Base-by-base conservation (phyloP, 352 stramenopile species). In the Phytophthora litchii region DNA sequence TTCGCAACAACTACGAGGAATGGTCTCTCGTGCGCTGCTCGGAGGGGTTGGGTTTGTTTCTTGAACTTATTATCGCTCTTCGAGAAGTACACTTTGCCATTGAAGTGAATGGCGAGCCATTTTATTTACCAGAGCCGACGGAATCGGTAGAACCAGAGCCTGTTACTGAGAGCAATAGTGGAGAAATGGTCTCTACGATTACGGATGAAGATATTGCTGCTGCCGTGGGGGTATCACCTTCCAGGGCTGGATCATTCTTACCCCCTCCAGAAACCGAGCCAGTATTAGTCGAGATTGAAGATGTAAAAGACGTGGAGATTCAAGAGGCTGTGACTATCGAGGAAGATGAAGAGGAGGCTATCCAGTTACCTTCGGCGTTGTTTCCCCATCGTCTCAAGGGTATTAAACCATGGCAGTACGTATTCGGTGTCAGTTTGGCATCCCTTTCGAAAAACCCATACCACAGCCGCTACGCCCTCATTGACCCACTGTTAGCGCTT, bases 321-420 rank as follows among this genome's bases (percentile, higher is more conserved):
- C 53, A 64, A 53, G 43, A 21, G 21, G 46, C 43, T 36, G 57
- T 54, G 3, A 29, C 20, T 25, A 43, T 40, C 11, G 52, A 32
- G 25, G 59, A 70, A 13, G 49, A 55, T 35, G 38, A 69, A 10
- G 38, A 67, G 23, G 64, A 87, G 27, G 45, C 76, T 51, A 58
- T 88, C 3, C 74, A 84, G 38, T 54, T 88, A 2, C 76, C 78
- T 11, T 72, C 72, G 2, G 76, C 83, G 3, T 59, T 75, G n/a
- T 92, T 90, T 48, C 76, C 72, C 1, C 78, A 92, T 67, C 83
- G 80, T 4, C 74, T 89, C 50, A 83, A 88, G 40, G 80, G 76
- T 6, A 89, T 92, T 54, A 89, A 92, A 49, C 85, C 83, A 31
- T 94, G 83, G 81, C 86, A 94, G 58, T 81, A 91, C 36, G 82